Evolutionary conservation across 352 stramenopile genomes (phyloP).

Genomic region (Globisporangium polare): DNA sequence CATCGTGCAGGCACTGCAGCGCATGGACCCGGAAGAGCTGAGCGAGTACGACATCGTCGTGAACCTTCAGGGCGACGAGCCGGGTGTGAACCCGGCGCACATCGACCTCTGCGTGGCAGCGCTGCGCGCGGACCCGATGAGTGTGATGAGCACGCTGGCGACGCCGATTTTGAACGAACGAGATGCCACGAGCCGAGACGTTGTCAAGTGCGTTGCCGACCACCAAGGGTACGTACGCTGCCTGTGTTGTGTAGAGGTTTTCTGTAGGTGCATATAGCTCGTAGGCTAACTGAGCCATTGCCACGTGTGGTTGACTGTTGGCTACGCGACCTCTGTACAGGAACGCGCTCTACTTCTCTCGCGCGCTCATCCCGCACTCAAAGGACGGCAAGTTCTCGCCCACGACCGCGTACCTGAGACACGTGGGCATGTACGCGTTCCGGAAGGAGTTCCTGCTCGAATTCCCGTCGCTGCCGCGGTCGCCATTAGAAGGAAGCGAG

Average conservation of each 20-base stretch:
- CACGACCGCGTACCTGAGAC: constrained; percentile 53
- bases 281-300: not conserved
- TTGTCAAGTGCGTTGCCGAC: constrained; percentile 78
- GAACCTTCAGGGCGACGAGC: constrained; percentile 85
- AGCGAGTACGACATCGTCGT: constrained; percentile 69
- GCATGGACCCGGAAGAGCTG: constrained; percentile 37
- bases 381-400: constrained; percentile 58
- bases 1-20: constrained; percentile 56
- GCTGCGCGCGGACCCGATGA: constrained; percentile 37
- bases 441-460: constrained; percentile 62
- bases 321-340: constrained; percentile 16
- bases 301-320: not conserved
- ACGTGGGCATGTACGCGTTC: constrained; percentile 84
- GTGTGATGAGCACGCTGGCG: constrained; percentile 77
- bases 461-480: constrained; percentile 56
- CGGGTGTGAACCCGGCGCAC: constrained; percentile 69
- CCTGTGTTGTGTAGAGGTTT: not conserved
- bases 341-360: constrained; percentile 85
- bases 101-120: constrained; percentile 69
- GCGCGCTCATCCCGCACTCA: constrained; percentile 71
- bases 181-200: constrained; percentile 51
- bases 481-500: constrained; percentile 53
- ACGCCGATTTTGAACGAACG: constrained; percentile 56
- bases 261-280: not conserved
- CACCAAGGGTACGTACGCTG: constrained; percentile 35